Percentiles rank a stretch among this genome's conserved stretches.
phyloP scores from a whole-genome alignment of 352 stramenopile species.

The Globisporangium recalcitrans region DNA sequence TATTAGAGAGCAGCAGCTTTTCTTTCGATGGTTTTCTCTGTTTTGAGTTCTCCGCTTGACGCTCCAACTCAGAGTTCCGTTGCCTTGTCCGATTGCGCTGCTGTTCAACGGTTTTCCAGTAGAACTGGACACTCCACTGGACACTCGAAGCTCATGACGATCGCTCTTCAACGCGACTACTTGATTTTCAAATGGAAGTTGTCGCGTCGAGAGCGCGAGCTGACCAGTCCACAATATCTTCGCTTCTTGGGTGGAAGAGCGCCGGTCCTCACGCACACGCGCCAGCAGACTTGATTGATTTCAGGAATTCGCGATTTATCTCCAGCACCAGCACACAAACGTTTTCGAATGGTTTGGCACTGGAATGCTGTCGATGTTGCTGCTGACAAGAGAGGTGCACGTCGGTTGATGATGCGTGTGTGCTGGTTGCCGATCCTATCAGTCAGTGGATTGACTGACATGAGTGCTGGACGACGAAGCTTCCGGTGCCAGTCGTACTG shows the following conservation, averaged over 20 bases:
- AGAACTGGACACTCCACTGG: neutral
- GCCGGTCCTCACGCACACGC: neutral
- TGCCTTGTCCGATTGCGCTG: neutral
- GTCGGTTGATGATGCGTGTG: neutral
- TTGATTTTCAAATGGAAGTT: neutral
- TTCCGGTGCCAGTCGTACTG: too few relatives aligned
- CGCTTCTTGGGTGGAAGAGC: too few relatives aligned
- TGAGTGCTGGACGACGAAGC: too few relatives aligned
- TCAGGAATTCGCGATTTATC: neutral
- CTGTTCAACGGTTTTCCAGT: too few relatives aligned
- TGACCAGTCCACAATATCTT: too few relatives aligned
- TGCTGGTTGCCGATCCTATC: neutral
- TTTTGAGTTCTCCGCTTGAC: too few relatives aligned
- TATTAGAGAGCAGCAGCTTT: neutral
- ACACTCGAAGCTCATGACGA: neutral
- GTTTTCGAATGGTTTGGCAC: neutral
- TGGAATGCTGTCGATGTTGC: neutral
- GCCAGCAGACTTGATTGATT: conserved; percentile 7
- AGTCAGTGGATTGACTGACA: too few relatives aligned
- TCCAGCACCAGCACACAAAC: neutral
- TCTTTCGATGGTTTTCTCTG: too few relatives aligned
- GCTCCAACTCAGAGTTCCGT: too few relatives aligned
- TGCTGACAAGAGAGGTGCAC: neutral
- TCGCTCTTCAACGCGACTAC: neutral
- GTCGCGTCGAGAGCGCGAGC: neutral